These are phyloP conservation scores for Yamadazyma diospyri DNA, from an alignment of 1,139 yeast species.

Conservation along the genomic window DNA sequence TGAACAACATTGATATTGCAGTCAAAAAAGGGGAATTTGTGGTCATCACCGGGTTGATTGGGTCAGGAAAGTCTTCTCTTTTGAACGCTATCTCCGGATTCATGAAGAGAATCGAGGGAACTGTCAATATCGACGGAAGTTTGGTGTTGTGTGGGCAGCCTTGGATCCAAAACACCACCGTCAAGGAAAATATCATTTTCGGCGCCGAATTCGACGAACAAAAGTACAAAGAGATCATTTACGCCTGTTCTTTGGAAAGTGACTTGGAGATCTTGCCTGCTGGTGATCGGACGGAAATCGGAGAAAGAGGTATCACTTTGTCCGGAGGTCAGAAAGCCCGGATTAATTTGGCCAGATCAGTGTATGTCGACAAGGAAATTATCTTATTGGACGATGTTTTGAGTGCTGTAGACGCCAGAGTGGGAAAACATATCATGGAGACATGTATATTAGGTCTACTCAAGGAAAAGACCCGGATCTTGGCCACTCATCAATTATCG, in stretches of 20 bases:
- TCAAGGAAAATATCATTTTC: slow-evolving; percentile 37
- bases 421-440: slow-evolving; percentile 43
- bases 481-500: slow-evolving; percentile 47
- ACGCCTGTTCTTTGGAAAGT: slow-evolving; percentile 33
- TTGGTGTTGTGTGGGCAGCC: slow-evolving; percentile 49
- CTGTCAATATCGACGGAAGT: slow-evolving; percentile 36
- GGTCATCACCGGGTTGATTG: slow-evolving; percentile 69
- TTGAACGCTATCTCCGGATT: slow-evolving; percentile 53
- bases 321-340: slow-evolving; percentile 52
- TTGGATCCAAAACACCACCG: slow-evolving; percentile 43
- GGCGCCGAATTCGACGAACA: slow-evolving; percentile 26
- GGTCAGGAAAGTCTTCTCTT: slow-evolving; percentile 69
- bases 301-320: slow-evolving; percentile 47
- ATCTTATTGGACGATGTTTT: slow-evolving; percentile 44
- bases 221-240: slow-evolving; percentile 27
- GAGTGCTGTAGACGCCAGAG: slow-evolving; percentile 50
- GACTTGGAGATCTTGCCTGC: slow-evolving; percentile 39
- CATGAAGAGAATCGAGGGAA: slow-evolving; percentile 45
- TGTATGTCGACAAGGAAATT: slow-evolving; percentile 38
- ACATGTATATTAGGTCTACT: slow-evolving; percentile 35
- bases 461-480: slow-evolving; percentile 36
- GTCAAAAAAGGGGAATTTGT: slow-evolving; percentile 58
- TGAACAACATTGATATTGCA: slow-evolving; percentile 34
- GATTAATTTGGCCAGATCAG: slow-evolving; percentile 44
- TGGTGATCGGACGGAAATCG: slow-evolving; percentile 46